Conservation (phyloP, 306 rosid species). For the Cicer yamashitae region DNA sequence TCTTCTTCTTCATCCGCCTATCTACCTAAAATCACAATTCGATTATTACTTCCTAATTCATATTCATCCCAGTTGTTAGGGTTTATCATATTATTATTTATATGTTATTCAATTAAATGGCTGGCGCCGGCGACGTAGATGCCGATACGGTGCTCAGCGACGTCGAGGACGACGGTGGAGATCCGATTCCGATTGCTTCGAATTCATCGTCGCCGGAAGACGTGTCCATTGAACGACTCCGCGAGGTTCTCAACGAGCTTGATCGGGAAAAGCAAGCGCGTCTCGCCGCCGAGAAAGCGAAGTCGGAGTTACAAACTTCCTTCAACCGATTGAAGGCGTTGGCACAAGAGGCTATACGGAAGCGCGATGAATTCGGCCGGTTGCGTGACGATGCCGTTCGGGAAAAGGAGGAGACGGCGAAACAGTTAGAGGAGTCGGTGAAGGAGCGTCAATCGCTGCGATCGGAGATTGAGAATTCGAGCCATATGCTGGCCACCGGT, state of each 20-base stretch:
- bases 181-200: conserved; percentile 54
- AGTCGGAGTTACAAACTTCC: conserved; percentile 69
- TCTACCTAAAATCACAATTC: not conserved
- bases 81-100: conserved; percentile 37
- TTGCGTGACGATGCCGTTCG: conserved; percentile 82
- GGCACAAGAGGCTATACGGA: conserved; percentile 84
- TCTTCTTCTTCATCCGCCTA: conserved; percentile 33
- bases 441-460: conserved; percentile 74
- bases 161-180: conserved; percentile 81
- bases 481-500: conserved; percentile 90
- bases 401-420: conserved; percentile 69
- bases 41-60: not conserved
- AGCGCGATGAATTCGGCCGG: conserved; percentile 78
- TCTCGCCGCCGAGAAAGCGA: conserved; percentile 70
- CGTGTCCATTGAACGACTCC: conserved; percentile 63
- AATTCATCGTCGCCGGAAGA: conserved; percentile 58
- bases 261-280: conserved; percentile 91
- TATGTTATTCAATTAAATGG: conserved; percentile 55
- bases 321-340: conserved; percentile 76
- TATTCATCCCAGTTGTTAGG: conserved; percentile 48
- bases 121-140: conserved; percentile 69
- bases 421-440: conserved; percentile 56
- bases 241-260: conserved; percentile 76
- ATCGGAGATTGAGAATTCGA: conserved; percentile 85
- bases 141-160: conserved; percentile 91